Evolutionary conservation across 2,329 filamentous ascomycete species (phyloP).

Genomic region (Canariomyces notabilis): DNA sequence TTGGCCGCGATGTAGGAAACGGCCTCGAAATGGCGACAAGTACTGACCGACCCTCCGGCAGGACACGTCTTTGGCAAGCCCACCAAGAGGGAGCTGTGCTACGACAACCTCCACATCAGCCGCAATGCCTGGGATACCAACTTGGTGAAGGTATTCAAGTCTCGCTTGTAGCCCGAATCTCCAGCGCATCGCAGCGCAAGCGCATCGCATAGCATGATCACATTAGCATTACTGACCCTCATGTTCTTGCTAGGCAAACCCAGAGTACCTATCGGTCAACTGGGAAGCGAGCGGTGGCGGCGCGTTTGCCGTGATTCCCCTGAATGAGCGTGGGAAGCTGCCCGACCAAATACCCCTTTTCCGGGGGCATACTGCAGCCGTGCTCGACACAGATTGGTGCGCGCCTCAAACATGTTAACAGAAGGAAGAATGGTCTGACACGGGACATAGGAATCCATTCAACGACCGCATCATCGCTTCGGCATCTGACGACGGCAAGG

Average conservation of each 20-base stretch:
- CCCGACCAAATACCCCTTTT: slow-evolving; percentile 93
- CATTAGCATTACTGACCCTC: slow-evolving; percentile 20
- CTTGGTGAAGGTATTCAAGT: slow-evolving; percentile 71
- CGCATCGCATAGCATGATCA: too few species aligned
- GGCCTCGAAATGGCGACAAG: slow-evolving; percentile 26
- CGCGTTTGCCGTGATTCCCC: slow-evolving; percentile 91
- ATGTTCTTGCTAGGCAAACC: slow-evolving; percentile 61
- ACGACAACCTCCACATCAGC: slow-evolving; percentile 95
- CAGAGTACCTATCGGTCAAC: slow-evolving; percentile 93
- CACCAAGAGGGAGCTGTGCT: slow-evolving; percentile 95
- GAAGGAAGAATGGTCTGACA: slow-evolving; percentile 9
- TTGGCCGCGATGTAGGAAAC: slow-evolving; percentile 2
- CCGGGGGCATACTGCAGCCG: slow-evolving; percentile 89
- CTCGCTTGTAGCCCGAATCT: neutral
- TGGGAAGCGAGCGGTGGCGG: slow-evolving; percentile 96
- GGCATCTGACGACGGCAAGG: slow-evolving; percentile 92
- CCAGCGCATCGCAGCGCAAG: slow-evolving; percentile 2
- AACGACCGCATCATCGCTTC: slow-evolving; percentile 91
- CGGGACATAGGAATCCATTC: slow-evolving; percentile 75
- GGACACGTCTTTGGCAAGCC: slow-evolving; percentile 97
- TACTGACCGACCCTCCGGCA: slow-evolving; percentile 38
- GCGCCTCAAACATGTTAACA: slow-evolving; percentile 29
- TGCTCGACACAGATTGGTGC: slow-evolving; percentile 96
- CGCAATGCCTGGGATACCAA: slow-evolving; percentile 99
- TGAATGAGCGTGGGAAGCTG: slow-evolving; percentile 82